Base-by-base conservation (phyloP, 441 rosid species). In the Geranium incanum region DNA sequence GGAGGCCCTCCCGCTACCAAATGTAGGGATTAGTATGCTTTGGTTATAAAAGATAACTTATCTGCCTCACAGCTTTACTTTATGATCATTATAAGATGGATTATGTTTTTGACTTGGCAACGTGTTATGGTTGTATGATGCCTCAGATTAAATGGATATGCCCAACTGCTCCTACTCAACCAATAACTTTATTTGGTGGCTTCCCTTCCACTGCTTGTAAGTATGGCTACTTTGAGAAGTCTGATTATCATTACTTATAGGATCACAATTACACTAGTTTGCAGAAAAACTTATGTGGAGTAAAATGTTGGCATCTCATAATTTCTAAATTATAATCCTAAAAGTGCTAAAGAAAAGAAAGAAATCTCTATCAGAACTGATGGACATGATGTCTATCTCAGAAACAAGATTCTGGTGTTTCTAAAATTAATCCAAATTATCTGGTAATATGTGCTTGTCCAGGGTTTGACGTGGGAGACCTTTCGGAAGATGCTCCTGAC, bases 91-190 rank as follows among this genome's bases (percentile, higher is more conserved):
- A 48, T n/a, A 48, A 48, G 55, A 48, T 12, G 55, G 55, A 12
- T 48, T 48, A n/a, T n/a, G 2, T 48, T 48, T 48, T 48, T n/a
- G n/a, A 59, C 33, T 16, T 16, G 28, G 18, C 6, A 16, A 59
- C 18, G 2, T 59, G 18, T 59, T 18, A 18, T 18, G 6, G 5
- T 59, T 59, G 23, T 68, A 41, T 5, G 52, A 18, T 78, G 65
- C 9, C 80, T 36, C 87, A 95, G 99, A 87, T 95, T 75, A 95
- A 92, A 79, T 95, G 99, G 99, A 89, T 95, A 71, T 95, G 97
- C 79, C 99, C 99, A 12, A 95, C 97, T 71, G 94, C 99, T 74
- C 97, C 99, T 68, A 87, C 92, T 74, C 95, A 73, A 50, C 97
- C 97, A 0, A 77, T 95, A 74, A 78, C 85, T 66, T 63, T 89